Base-by-base conservation (phyloP, 768 basidiomycete genomes). In the Xerocomellus intermedius region DNA sequence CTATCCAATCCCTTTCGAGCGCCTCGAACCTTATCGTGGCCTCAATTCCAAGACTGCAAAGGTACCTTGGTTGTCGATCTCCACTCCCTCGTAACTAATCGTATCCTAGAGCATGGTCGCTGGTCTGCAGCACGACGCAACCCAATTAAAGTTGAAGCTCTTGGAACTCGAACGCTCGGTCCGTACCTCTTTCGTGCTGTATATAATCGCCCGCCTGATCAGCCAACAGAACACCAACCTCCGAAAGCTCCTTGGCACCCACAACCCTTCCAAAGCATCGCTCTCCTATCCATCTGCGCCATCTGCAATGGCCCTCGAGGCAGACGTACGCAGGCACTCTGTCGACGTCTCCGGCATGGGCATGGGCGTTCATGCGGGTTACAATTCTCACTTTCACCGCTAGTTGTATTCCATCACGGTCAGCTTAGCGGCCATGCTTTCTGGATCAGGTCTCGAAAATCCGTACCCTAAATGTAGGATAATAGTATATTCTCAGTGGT, bases 31-130 rank as follows among this genome's bases (percentile, higher is more conserved):
- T 1, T 86, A 84, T 66, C 82, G 77, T 47, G 87, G 87, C 6
- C 74, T 89, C n/a, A 87, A 89, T 64, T 82, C 81, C 22, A 90
- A 85, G 69, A 89, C 86, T 0, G 86, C 85, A 48, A 89, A 88
- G 79, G 88, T 87, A 52, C 42, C 36, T 21, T 4, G n/a, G 41
- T 24, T 46, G 13, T 19, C n/a, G 0, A 2, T 8, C 43, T 12
- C 22, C 21, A 5, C 38, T 21, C 8, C 28, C 22, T 16, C 57
- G n/a, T 21, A 19, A 8, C 51, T 13, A 19, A 36, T 16, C 50
- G 1, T 32, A 26, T 22, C 6, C 3, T 52, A 90, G 88, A 87
- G 86, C 59, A 88, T 87, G 82, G 83, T 89, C 4, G 77, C 86
- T 0, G 84, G 84, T 24, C 76, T 90, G 6, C 84, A 88, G 47